A percentile compares a stretch with the other conserved stretches of the same genome.
phyloP scores from a whole-genome alignment of 1,139 yeast genomes.

The Candida freyschussii region DNA sequence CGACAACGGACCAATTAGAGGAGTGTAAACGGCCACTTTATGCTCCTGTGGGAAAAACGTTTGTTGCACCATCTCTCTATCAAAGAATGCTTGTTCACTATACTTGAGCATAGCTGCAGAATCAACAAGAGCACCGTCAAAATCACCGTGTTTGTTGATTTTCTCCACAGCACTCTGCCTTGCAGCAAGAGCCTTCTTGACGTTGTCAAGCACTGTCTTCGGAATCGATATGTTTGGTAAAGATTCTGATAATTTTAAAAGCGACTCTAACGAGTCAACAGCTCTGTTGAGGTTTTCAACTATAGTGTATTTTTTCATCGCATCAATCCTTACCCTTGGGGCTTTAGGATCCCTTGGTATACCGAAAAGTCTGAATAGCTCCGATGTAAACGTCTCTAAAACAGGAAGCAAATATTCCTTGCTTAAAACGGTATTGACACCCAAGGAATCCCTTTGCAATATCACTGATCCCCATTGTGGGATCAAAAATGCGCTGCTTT shows the following conservation, averaged over 20 bases:
- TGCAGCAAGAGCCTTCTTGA: constrained; percentile 29
- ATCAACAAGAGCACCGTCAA: constrained; percentile 43
- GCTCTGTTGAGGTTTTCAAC: constrained; percentile 49
- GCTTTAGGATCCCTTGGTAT: constrained; percentile 53
- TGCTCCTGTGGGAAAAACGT: constrained; percentile 94
- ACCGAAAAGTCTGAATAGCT: constrained; percentile 70
- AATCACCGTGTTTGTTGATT: constrained; percentile 28
- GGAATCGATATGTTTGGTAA: constrained; percentile 84
- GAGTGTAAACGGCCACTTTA: constrained; percentile 87
- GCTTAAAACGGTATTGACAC: constrained; percentile 30
- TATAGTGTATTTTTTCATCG: constrained; percentile 54
- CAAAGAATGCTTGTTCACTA: constrained; percentile 82
- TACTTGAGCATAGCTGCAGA: constrained; percentile 52
- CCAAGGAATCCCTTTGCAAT: constrained; percentile 32
- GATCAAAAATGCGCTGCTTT: constrained; percentile 47
- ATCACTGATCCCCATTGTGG: constrained; percentile 91
- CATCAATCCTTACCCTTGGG: constrained; percentile 59
- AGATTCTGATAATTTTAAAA: constrained; percentile 61
- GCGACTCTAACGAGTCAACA: constrained; percentile 60
- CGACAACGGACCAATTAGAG: constrained; percentile 78
- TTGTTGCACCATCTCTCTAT: constrained; percentile 92
- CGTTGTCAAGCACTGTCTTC: constrained; percentile 31
- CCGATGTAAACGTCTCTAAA: constrained; percentile 69
- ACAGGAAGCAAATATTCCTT: constrained; percentile 49
- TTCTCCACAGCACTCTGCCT: constrained; percentile 29